A percentile compares a stretch with the other conserved stretches of the same genome.
phyloP scores from a whole-genome alignment of 108 stramenopile genomes.

The Cylindrotheca fusiformis region DNA sequence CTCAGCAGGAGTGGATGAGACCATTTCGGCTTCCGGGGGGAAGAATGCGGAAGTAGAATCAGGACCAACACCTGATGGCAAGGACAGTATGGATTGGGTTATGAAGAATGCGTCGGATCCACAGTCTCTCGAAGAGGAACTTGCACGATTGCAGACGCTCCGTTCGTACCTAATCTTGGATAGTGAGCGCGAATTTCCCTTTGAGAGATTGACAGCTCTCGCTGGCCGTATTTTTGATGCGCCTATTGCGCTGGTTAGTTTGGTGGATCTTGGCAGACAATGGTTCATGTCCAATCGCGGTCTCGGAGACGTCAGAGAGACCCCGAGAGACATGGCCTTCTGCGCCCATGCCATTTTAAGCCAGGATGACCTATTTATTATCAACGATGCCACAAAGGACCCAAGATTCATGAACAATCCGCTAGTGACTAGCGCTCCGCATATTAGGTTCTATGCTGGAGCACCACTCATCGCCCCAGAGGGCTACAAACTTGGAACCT shows the following conservation, averaged over 20 bases:
- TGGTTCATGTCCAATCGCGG: constrained; percentile 82
- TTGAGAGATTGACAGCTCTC: constrained; percentile 33
- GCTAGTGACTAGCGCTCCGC: constrained; percentile 69
- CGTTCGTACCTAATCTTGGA: constrained; percentile 69
- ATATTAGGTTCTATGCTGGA: constrained; percentile 87
- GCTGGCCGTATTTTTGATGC: constrained; percentile 55
- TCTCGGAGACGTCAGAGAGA: constrained; percentile 67
- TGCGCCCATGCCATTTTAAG: constrained; percentile 74
- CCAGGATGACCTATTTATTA: constrained; percentile 54
- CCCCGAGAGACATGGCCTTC: constrained; percentile 75
- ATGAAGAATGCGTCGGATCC: constrained; percentile 28
- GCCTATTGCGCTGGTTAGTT: constrained; percentile 64
- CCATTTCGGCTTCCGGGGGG: neutral
- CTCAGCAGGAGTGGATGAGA: too few species aligned
- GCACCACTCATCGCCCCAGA: constrained; percentile 69
- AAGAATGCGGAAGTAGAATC: neutral
- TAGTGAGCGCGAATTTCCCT: constrained; percentile 54
- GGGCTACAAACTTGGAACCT: constrained; percentile 73
- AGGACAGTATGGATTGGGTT: constrained; percentile 26
- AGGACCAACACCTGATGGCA: neutral
- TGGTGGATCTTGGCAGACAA: constrained; percentile 73
- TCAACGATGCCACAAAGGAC: constrained; percentile 68
- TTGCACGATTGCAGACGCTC: constrained; percentile 53
- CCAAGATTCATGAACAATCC: constrained; percentile 66
- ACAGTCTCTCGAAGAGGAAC: constrained; percentile 51